Evolutionary conservation across 306 rosid species (phyloP).

Genomic region (Alnus glutinosa): DNA sequence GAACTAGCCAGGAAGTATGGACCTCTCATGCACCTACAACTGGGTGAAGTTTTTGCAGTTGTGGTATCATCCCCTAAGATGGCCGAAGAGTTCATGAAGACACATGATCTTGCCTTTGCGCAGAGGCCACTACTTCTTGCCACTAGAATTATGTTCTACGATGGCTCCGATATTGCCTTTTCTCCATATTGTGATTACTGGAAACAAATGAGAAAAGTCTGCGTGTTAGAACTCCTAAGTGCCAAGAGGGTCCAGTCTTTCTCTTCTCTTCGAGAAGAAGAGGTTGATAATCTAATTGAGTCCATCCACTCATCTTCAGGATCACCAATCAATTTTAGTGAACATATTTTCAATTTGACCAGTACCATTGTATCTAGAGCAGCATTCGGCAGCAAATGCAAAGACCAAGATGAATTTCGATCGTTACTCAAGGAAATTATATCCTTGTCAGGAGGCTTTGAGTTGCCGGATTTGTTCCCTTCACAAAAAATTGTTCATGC

Average conservation of each 20-base stretch:
- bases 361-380: constrained; percentile 17
- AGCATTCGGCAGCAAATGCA: constrained; percentile 29
- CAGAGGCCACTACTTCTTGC: constrained; percentile 32
- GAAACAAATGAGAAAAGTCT: constrained; percentile 57
- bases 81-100: constrained; percentile 44
- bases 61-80: constrained; percentile 47
- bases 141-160: constrained; percentile 27
- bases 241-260: constrained; percentile 42
- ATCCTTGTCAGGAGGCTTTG: constrained; percentile 23
- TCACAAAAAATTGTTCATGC: constrained; percentile 23
- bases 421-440: background rate
- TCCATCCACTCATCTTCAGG: constrained; percentile 24
- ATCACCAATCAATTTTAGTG: constrained; percentile 32
- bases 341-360: background rate
- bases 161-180: constrained; percentile 19
- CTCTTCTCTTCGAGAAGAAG: constrained; percentile 42
- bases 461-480: constrained; percentile 39
- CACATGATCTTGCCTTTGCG: constrained; percentile 41
- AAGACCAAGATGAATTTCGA: constrained; percentile 22
- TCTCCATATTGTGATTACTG: constrained; percentile 49
- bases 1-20: constrained; percentile 43
- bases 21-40: constrained; percentile 46
- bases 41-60: constrained; percentile 40
- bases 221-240: constrained; percentile 40
- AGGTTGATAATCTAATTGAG: constrained; percentile 32